Percentiles rank a stretch among this genome's conserved stretches.
Evolutionary conservation across 2,329 filamentous ascomycete genomes (phyloP).

Genomic region (Eutypa lata): DNA sequence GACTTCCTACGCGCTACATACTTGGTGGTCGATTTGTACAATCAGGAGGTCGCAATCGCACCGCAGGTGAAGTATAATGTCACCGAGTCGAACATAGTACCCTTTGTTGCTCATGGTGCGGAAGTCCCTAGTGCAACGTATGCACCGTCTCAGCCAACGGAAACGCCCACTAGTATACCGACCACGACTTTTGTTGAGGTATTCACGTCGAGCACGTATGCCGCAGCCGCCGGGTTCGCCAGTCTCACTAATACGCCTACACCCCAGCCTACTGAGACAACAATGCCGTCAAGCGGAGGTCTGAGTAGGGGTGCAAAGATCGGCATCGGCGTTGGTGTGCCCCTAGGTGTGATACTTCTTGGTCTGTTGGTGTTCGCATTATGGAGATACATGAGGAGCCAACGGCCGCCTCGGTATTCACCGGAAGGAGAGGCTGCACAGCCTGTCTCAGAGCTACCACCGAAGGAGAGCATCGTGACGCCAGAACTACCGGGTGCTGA

Average conservation of each 20-base stretch:
- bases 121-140: not conserved
- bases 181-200: not conserved
- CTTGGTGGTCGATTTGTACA: conserved; percentile 2
- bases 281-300: no score
- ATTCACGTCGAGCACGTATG: not conserved
- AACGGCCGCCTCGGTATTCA: no score
- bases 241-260: not conserved
- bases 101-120: not conserved
- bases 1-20: not conserved
- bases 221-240: not conserved
- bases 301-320: no score
- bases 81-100: not conserved
- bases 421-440: no score
- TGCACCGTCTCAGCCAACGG: not conserved
- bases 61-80: not conserved
- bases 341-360: no score
- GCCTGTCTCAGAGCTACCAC: no score
- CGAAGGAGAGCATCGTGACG: no score
- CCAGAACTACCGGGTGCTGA: no score
- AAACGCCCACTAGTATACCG: not conserved
- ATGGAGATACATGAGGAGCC: no score
- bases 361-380: no score
- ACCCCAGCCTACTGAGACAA: not conserved
- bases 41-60: conserved; percentile 1
- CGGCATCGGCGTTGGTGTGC: no score